phyloP scores from a whole-genome alignment of 2,329 filamentous ascomycete species.

The Chrysoporthe puriensis region DNA sequence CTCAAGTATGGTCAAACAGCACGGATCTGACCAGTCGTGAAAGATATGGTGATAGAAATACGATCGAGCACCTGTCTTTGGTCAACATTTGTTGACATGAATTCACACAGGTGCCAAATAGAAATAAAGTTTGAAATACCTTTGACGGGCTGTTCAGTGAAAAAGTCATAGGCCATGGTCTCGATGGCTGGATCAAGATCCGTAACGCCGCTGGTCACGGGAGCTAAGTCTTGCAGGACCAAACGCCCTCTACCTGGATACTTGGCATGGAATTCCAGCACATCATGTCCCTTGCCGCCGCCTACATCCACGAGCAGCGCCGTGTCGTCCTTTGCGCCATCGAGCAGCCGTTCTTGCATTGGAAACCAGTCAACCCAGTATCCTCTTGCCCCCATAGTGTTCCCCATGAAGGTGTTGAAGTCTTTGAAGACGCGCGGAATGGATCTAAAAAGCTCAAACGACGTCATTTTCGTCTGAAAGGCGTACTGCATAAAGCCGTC shows the following conservation, averaged over 20 bases:
- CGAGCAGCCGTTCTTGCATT: conserved; percentile 34
- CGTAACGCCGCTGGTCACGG: conserved; percentile 16
- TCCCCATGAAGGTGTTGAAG: conserved; percentile 37
- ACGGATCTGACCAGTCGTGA: conserved; percentile 43
- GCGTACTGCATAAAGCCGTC: conserved; percentile 37
- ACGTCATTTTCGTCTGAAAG: conserved; percentile 34
- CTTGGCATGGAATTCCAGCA: conserved; percentile 25
- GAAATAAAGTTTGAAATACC: conserved; percentile 30
- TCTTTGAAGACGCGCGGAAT: conserved; percentile 32
- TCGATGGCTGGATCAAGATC: conserved; percentile 34
- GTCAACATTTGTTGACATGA: not conserved
- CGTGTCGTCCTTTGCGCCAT: conserved; percentile 27
- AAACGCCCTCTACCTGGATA: conserved; percentile 27
- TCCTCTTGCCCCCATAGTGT: conserved; percentile 34
- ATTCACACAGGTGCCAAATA: not conserved
- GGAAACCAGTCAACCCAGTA: conserved; percentile 32
- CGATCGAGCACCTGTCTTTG: conserved; percentile 35
- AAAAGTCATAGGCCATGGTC: conserved; percentile 41
- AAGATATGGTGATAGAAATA: conserved; percentile 40
- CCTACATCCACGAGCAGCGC: conserved; percentile 34
- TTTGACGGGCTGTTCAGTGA: conserved; percentile 40
- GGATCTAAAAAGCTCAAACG: conserved; percentile 32
- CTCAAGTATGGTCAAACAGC: conserved; percentile 39
- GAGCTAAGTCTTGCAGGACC: conserved; percentile 33
- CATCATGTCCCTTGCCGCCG: conserved; percentile 31